phyloP scores from a whole-genome alignment of 2,329 filamentous ascomycete genomes.

The Thelonectria rubi region DNA sequence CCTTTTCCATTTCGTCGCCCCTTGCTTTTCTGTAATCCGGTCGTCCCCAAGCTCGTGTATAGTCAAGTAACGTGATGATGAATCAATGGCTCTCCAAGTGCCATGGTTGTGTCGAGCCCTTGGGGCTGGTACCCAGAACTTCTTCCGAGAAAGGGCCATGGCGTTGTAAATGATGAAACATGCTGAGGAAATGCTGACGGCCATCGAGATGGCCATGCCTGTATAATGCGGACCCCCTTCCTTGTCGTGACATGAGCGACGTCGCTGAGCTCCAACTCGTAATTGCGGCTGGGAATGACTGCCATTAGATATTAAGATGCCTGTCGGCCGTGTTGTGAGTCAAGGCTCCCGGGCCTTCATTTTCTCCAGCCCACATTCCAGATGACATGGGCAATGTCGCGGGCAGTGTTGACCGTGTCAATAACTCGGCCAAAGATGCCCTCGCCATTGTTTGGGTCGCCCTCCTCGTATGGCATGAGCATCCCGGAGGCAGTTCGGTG shows the following conservation, averaged over 20 bases:
- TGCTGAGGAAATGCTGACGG: constrained; percentile 14
- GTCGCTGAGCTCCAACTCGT: neutral
- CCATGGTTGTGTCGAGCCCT: constrained; percentile 7
- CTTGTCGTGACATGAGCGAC: neutral
- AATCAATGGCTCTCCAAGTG: constrained; percentile 33
- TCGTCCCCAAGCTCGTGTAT: constrained; percentile 25
- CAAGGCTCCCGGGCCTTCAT: constrained; percentile 44
- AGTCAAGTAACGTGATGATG: constrained; percentile 15
- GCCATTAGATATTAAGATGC: constrained; percentile 25
- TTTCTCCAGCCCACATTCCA: constrained; percentile 76
- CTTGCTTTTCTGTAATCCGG: constrained; percentile 39
- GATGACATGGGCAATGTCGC: constrained; percentile 75
- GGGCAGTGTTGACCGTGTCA: constrained; percentile 79
- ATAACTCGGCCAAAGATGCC: constrained; percentile 82
- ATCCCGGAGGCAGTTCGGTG: constrained; percentile 85
- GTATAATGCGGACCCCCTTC: constrained; percentile 7
- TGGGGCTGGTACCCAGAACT: constrained; percentile 12
- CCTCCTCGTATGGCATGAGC: constrained; percentile 88
- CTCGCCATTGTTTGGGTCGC: constrained; percentile 66
- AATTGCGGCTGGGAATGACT: neutral
- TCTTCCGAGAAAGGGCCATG: constrained; percentile 1
- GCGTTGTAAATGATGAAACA: constrained; percentile 16
- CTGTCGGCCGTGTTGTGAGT: constrained; percentile 1
- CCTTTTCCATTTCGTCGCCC: constrained; percentile 12
- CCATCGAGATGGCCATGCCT: constrained; percentile 5